Evolutionary conservation across 371 early-diverging fungal species (phyloP).

Genomic region (Lichtheimia ornata): DNA sequence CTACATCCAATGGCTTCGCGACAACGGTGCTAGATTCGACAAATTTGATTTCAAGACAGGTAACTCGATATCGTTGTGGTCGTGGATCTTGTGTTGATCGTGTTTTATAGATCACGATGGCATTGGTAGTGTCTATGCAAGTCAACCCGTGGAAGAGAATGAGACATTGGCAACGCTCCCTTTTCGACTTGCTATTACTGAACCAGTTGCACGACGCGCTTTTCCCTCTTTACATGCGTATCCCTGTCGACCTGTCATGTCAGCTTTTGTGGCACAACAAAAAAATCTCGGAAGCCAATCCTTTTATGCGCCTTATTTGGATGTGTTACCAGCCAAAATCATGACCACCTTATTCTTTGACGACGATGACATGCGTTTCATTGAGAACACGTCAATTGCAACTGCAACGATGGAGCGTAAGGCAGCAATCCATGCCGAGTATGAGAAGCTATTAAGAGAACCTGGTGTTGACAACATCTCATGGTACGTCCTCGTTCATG

Average conservation of each 20-base stretch:
- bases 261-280: conserved; percentile 44
- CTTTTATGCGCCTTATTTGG: conserved; percentile 54
- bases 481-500: neutral
- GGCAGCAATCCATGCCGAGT: conserved; percentile 29
- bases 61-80: conserved; percentile 8
- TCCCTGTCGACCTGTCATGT: conserved; percentile 39
- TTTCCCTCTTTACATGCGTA: conserved; percentile 29
- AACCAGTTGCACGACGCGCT: conserved; percentile 39
- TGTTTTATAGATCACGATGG: conserved; percentile 22
- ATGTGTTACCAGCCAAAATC: conserved; percentile 47
- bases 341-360: conserved; percentile 45
- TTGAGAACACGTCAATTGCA: conserved; percentile 55
- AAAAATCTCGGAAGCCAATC: conserved; percentile 32
- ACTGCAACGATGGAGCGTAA: conserved; percentile 43
- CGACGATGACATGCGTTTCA: conserved; percentile 43
- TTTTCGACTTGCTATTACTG: conserved; percentile 47
- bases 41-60: conserved; percentile 45
- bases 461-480: conserved; percentile 21
- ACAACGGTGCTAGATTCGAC: conserved; percentile 37
- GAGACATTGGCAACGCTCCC: conserved; percentile 43
- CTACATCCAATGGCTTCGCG: conserved; percentile 40
- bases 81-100: neutral
- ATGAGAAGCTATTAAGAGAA: conserved; percentile 24
- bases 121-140: conserved; percentile 47
- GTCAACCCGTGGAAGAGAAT: conserved; percentile 23